Base-by-base conservation (phyloP, 441 rosid genomes). In the Oxalis stricta region DNA sequence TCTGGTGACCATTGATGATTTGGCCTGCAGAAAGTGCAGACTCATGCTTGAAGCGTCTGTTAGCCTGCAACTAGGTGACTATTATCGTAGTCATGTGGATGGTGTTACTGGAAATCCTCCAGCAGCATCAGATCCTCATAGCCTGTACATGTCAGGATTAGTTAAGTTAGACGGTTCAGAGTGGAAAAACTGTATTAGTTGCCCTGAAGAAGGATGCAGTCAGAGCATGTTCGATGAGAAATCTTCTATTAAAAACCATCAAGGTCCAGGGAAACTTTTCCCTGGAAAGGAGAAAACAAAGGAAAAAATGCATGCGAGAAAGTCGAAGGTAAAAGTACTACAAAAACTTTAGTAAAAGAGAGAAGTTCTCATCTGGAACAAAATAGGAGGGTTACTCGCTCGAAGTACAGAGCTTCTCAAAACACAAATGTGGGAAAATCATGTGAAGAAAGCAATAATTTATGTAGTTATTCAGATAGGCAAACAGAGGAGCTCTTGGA, bases 301-400 rank as follows among this genome's bases (percentile, higher is more conserved):
- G 38, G 59, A 41, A 31, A 64, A 54, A 53, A 42, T 43, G 42
- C 82, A 64, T 50, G 43, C 49, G 12, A 67, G 66, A 59, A 78
- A 61, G 64, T 41, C 70, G 77, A 64, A 77, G 51, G 64, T 23
- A 80, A 61, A 46, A 67, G 35, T 49, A 50, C 48, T 34, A 44
- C 50, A 41, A 74, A 68, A 58, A 44, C 71, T 43, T 42, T 54
- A 37, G 23, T 50, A 38, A 66, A 70, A 57, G 78, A 68, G 58
- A 69, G 75, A 33, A 16, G 36, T 54, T 53, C 58, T 43, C 50
- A 52, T 52, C 26, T 53, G 42, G 79, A 64, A 58, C 61, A 17
- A 43, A 68, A 48, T 55, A 59, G 56, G 32, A 86, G 93, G 53
- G 7, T 79, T 61, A 91, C 96, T 53, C 85, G 95, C 31, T 86